A percentile compares a stretch with the other conserved stretches of the same genome.
Evolutionary conservation across 164 flowering plant genomes (phyloP).

Genomic region (Vitis amurensis): DNA sequence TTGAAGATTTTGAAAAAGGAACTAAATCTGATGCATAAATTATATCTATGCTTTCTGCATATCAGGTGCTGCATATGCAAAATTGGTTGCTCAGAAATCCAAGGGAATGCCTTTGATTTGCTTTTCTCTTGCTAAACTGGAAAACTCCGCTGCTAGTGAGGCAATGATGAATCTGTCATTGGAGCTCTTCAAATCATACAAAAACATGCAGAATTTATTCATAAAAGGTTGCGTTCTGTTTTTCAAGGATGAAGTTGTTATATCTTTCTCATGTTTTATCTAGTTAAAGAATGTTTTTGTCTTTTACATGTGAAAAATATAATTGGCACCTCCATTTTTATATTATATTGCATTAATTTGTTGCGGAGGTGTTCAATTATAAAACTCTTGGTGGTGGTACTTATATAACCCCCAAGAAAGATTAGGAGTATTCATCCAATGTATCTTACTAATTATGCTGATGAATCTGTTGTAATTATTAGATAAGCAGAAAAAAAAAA

Average conservation of each 20-base stretch:
- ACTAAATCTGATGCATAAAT: not conserved
- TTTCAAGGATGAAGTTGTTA: not conserved
- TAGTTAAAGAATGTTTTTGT: not conserved
- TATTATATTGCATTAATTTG: not conserved
- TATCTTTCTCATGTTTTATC: not conserved
- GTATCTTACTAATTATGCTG: too few relatives aligned
- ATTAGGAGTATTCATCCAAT: too few relatives aligned
- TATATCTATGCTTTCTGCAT: not conserved
- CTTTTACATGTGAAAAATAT: not conserved
- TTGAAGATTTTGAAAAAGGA: not conserved
- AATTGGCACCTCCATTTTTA: not conserved
- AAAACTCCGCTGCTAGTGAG: slow-evolving; percentile 53
- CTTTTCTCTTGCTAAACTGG: slow-evolving; percentile 56
- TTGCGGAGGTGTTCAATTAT: not conserved
- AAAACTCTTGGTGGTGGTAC: not conserved
- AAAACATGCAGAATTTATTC: slow-evolving; percentile 29
- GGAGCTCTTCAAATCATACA: slow-evolving; percentile 54
- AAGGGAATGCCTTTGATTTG: slow-evolving; percentile 83
- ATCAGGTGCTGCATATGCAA: slow-evolving; percentile 57
- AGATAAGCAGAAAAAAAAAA: too few relatives aligned
- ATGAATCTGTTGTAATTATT: too few relatives aligned
- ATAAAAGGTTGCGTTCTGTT: slow-evolving; percentile 45
- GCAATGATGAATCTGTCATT: slow-evolving; percentile 64
- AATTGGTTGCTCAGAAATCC: slow-evolving; percentile 73
- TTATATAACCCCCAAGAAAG: not conserved